phyloP scores from a whole-genome alignment of 1,284 basidiomycete genomes.

The Pascua sp. region DNA sequence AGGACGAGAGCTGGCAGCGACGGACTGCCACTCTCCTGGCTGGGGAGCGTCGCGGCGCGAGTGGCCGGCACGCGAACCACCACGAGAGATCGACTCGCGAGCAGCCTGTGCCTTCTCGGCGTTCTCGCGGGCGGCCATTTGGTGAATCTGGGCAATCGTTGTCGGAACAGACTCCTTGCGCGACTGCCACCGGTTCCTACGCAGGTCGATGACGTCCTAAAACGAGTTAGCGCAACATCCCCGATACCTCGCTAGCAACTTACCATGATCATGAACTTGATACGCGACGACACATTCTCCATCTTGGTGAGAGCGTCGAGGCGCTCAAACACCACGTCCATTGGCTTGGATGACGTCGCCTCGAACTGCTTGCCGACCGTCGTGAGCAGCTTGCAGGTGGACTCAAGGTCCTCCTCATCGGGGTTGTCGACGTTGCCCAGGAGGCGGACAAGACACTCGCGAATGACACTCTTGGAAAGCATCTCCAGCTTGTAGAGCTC shows the following conservation, averaged over 20 bases:
- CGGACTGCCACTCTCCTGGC: constrained; percentile 79
- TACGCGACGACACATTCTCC: constrained; percentile 72
- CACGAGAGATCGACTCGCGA: constrained; percentile 61
- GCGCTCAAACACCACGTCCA: constrained; percentile 89
- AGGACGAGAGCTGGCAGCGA: constrained; percentile 55
- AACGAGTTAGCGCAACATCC: constrained; percentile 6
- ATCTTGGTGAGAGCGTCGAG: constrained; percentile 78
- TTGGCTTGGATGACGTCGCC: constrained; percentile 64
- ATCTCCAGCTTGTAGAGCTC: constrained; percentile 96
- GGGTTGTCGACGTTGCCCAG: constrained; percentile 88
- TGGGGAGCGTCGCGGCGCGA: constrained; percentile 56
- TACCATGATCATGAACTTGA: constrained; percentile 93
- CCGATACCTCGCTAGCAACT: constrained; percentile 31
- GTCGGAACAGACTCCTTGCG: constrained; percentile 74
- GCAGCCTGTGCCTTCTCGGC: constrained; percentile 63
- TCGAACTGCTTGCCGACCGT: constrained; percentile 85
- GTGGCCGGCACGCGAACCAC: constrained; percentile 83
- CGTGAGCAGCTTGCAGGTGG: constrained; percentile 83
- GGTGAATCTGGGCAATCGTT: constrained; percentile 85
- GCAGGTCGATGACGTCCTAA: constrained; percentile 84
- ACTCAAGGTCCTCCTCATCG: constrained; percentile 97
- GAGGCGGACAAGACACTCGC: constrained; percentile 92
- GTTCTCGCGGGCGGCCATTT: constrained; percentile 70
- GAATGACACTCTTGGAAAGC: constrained; percentile 92
- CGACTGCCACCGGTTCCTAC: constrained; percentile 74